phyloP scores from a whole-genome alignment of 108 stramenopile genomes.

The Aurantiochytrium sp. region DNA sequence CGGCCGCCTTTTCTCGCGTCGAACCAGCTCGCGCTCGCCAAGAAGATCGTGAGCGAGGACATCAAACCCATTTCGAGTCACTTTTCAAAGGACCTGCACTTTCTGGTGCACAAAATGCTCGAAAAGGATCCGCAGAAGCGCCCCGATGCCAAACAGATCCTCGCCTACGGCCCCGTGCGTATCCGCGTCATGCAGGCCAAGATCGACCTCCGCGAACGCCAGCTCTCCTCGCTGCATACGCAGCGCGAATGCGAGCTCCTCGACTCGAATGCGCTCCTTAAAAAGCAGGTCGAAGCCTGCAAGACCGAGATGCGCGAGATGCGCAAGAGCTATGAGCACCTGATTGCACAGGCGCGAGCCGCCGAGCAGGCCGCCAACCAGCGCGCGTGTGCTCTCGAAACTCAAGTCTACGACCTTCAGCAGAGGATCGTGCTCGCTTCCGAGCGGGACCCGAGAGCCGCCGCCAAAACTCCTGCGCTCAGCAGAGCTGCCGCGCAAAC shows the following conservation, averaged over 20 bases:
- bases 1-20: slow-evolving; percentile 56
- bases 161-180: not conserved
- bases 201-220: not conserved
- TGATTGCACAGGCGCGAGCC: not conserved
- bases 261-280: not conserved
- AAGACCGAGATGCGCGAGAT: slow-evolving; percentile 9
- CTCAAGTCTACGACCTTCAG: not conserved
- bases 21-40: slow-evolving; percentile 56
- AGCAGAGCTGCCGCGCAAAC: too few relatives aligned
- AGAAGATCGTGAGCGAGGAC: slow-evolving; percentile 56
- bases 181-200: not conserved
- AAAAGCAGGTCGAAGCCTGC: not conserved
- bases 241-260: not conserved
- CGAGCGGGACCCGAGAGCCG: too few relatives aligned
- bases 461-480: too few relatives aligned
- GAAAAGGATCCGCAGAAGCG: slow-evolving; percentile 37
- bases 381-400: not conserved
- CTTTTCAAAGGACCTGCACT: slow-evolving; percentile 37
- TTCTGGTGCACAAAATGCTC: slow-evolving; percentile 37
- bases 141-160: slow-evolving; percentile 33
- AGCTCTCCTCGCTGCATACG: not conserved
- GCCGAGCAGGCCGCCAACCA: not conserved
- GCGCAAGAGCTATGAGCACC: not conserved
- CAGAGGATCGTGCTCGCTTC: too few relatives aligned
- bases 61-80: slow-evolving; percentile 48